phyloP scores from a whole-genome alignment of 2,329 filamentous ascomycete genomes.

The Ophiocordyceps polyrhachis-furcata region DNA sequence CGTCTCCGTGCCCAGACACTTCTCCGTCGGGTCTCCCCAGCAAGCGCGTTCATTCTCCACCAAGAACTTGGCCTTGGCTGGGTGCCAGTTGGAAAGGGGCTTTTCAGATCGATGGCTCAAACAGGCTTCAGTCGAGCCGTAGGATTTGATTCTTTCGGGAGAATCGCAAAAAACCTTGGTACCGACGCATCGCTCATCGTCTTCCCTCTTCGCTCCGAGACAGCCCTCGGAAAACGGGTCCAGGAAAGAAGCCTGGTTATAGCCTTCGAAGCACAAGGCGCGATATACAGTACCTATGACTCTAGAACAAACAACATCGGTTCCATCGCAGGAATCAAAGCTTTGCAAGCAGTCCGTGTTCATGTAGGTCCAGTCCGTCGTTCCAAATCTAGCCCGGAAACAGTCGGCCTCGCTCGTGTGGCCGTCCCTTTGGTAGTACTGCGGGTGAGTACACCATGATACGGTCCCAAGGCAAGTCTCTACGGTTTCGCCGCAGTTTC shows the following conservation, averaged over 20 bases:
- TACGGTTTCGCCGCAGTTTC: background rate
- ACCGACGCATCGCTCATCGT: background rate
- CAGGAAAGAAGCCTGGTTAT: background rate
- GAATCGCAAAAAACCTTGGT: background rate
- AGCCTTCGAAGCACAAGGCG: background rate
- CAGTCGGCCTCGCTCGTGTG: background rate
- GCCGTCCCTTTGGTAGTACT: background rate
- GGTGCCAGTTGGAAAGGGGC: background rate
- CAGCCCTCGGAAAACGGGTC: background rate
- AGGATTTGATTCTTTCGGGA: background rate
- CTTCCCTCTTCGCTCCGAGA: background rate
- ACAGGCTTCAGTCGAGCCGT: background rate
- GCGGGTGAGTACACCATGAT: background rate
- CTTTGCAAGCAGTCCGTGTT: background rate
- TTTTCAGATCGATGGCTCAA: background rate
- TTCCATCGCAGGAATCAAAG: constrained; percentile 1
- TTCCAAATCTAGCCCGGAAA: background rate
- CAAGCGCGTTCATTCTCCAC: background rate
- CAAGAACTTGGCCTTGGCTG: background rate
- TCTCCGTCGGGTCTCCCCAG: background rate
- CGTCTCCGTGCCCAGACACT: background rate
- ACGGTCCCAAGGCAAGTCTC: constrained; percentile 1
- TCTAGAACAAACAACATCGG: constrained; percentile 1
- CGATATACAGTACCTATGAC: background rate
- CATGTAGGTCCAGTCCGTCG: constrained; percentile 1